These are phyloP conservation scores for Diplodia sapinea DNA, from an alignment of 2,329 filamentous ascomycete species.

Conservation along the genomic window DNA sequence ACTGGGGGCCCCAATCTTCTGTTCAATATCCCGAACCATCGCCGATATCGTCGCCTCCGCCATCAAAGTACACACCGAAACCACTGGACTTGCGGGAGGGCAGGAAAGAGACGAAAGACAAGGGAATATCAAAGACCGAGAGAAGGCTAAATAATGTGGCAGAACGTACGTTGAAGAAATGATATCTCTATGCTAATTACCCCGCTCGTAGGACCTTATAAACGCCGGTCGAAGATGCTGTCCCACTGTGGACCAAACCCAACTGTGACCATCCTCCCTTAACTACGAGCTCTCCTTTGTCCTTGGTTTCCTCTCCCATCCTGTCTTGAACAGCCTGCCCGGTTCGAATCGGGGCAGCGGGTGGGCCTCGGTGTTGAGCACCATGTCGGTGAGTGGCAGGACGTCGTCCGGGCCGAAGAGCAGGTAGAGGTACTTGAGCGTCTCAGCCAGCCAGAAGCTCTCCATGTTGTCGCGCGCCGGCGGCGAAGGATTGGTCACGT, in stretches of 20 bases:
- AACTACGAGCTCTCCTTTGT: background rate
- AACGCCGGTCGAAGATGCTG: conserved; percentile 23
- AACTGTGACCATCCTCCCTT: background rate
- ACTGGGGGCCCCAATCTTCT: conserved; percentile 6
- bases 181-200: conserved; percentile 19
- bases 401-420: conserved; percentile 85
- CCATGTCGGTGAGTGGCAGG: conserved; percentile 81
- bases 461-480: conserved; percentile 89
- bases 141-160: background rate
- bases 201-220: background rate
- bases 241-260: background rate
- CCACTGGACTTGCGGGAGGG: background rate
- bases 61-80: background rate
- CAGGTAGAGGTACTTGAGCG: conserved; percentile 96
- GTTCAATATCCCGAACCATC: conserved; percentile 19
- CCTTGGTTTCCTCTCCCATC: conserved; percentile 75
- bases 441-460: conserved; percentile 98
- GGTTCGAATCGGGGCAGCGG: conserved; percentile 86
- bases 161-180: conserved; percentile 5
- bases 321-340: conserved; percentile 74
- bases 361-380: conserved; percentile 97
- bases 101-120: background rate
- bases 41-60: conserved; percentile 15
- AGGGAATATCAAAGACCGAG: background rate
- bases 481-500: conserved; percentile 76